phyloP scores from a whole-genome alignment of 2,329 filamentous ascomycete genomes.

The Pseudocercospora musae region DNA sequence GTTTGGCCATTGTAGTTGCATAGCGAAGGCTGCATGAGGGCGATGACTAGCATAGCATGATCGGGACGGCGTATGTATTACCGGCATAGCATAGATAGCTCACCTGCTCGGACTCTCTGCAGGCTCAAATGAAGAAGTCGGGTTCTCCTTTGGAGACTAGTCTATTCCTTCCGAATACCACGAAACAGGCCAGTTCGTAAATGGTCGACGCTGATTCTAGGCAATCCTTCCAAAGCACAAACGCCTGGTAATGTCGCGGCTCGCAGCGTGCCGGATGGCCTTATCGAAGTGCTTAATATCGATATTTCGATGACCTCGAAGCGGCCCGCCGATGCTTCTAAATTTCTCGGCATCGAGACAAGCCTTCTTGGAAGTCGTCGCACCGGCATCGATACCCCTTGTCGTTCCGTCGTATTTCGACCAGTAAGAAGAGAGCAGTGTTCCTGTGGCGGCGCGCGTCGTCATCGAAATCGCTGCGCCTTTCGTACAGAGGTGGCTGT shows the following conservation, averaged over 20 bases:
- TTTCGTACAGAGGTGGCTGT: background rate
- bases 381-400: background rate
- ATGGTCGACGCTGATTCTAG: background rate
- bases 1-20: background rate
- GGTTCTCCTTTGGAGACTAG: background rate
- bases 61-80: background rate
- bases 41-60: background rate
- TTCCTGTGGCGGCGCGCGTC: background rate
- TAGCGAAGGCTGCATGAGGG: background rate
- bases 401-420: background rate
- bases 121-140: background rate
- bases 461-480: background rate
- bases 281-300: background rate
- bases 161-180: background rate
- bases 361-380: background rate
- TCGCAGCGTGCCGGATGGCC: background rate
- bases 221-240: background rate
- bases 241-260: too few species aligned
- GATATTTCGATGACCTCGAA: background rate
- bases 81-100: background rate
- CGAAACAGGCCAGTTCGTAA: background rate
- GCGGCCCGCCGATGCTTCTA: background rate
- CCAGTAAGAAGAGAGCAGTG: background rate
- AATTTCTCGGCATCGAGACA: background rate
- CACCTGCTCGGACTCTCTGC: background rate